Evolutionary conservation across 1,284 basidiomycete species (phyloP), one percentile per base, ranked within the genome.

Genomic region (Boletus hoseneyae): DNA sequence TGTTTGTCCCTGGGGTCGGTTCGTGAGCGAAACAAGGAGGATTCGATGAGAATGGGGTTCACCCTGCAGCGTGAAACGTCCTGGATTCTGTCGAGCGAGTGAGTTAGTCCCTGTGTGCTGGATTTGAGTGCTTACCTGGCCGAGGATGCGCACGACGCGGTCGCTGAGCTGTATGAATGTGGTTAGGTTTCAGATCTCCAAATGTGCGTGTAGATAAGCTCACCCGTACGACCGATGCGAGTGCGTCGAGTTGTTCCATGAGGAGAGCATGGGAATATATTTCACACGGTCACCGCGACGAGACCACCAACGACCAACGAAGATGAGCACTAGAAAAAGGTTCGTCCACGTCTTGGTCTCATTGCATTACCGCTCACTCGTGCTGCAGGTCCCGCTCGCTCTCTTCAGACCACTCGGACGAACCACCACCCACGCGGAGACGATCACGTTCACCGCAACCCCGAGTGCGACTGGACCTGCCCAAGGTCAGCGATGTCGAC

Each of bases 1-100:
- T 96, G 65, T 97, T 97, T 2, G 95, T 98, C 16, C 93, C 93
- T 83, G 36, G 7, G 10, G 18, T 30, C 10, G 9, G 12, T 30
- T 3, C 11, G 29, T 30, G 29, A 39, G 45, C n/a, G 6, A 8
- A 19, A 29, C 37, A 36, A 27, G 6, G 29, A 21, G n/a, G 6
- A 3, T 0, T 27, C 1, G 16, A 18, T 8, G 27, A 15, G 8
- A 37, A 13, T 0, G 19, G 4, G 7, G 33, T n/a, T 50, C 36
- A 81, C 91, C 93, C 76, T 96, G 91, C 1, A 97, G 75, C 0
- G 94, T 96, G 69, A 92, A 95, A 55, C 89, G 85, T 4, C 93
- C 90, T 6, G 93, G 93, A 62, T 97, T 97, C 82, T 95, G 51
- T 46, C 21, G 48, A 32, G 21, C 1, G 36, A n/a, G 40, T 51